Base-by-base conservation (phyloP, 2,329 filamentous ascomycete genomes). In the Sphaerulina musiva region DNA sequence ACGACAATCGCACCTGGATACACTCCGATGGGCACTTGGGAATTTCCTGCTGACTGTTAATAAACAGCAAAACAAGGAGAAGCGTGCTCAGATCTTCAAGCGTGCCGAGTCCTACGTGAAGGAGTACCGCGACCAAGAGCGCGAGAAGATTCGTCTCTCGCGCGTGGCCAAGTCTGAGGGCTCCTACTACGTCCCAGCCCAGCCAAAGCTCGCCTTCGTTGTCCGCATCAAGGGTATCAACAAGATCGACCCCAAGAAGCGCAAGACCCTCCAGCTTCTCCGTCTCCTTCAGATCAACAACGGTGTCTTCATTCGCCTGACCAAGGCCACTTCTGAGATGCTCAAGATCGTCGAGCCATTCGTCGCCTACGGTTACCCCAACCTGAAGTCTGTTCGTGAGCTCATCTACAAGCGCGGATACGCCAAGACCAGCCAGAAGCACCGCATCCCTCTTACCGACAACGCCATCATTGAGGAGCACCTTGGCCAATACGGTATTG, bases 181-280 rank as follows among this genome's bases (percentile, higher is more conserved):
- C 76, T 87, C 83, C 74, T 93, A 92, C 83, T 93, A 95, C 78
- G 87, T 98, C 68, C 86, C 89, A 64, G 91, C 89, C 63, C 90
- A 98, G 84, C 79, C 88, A 74, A 96, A 95, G 80, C 82, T 98
- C 72, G 90, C 92, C 80, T 98, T 98, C 76, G 85, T 98, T 70
- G 80, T 97, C 78, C 92, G 93, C 76, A 98, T 98, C 84, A 98
- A 98, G 89, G 93, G 92, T 95, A 97, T 98, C 90, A 97, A 97
- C 89, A 98, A 98, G 88, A 97, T 98, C 71, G 85, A 95, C 74
- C 93, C 93, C 70, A 97, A 98, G 88, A 95, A 95, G 78, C 91
- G 93, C 83, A 98, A 98, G 86, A 97, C 95, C 73, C 85, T 98
- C 70, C 93, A 98, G 81, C 89, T 98, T 60, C 91, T 98, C 75